Evolutionary conservation across 345 rosid species (phyloP).

Genomic region (Eucalyptus cloeziana): DNA sequence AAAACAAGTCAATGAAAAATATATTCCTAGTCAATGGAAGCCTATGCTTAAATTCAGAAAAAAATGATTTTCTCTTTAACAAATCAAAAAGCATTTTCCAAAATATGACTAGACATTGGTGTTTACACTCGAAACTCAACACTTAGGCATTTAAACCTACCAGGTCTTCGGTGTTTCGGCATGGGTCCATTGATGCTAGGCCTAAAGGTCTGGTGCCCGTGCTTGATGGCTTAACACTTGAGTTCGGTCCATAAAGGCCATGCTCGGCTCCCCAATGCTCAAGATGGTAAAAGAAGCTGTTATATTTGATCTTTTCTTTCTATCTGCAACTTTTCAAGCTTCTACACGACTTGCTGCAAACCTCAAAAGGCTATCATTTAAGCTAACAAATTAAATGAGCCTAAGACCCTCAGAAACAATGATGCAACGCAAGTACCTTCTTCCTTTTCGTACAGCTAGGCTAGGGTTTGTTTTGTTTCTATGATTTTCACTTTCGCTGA

Average conservation of each 20-base stretch:
- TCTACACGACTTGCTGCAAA: background rate
- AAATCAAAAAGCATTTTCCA: no score
- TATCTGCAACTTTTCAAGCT: background rate
- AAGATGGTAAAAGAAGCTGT: background rate
- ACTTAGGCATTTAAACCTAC: background rate
- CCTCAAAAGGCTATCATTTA: background rate
- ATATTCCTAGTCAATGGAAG: no score
- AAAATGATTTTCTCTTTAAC: accelerated
- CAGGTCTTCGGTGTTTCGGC: accelerated
- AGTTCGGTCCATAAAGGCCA: background rate
- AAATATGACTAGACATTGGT: accelerated
- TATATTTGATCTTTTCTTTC: background rate
- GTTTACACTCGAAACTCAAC: no score
- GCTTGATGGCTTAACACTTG: accelerated
- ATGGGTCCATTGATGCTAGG: background rate
- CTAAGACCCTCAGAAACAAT: background rate
- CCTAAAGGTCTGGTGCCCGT: background rate
- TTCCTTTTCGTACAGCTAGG: background rate
- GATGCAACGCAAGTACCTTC: background rate
- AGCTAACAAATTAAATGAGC: background rate
- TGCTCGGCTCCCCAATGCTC: background rate
- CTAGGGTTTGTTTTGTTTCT: no score
- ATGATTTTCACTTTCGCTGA: background rate
- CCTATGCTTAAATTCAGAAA: no score
- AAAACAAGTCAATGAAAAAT: no score